These are phyloP conservation scores for Arxiozyma bovina DNA, from an alignment of 1,139 yeast genomes.

Conservation along the genomic window DNA sequence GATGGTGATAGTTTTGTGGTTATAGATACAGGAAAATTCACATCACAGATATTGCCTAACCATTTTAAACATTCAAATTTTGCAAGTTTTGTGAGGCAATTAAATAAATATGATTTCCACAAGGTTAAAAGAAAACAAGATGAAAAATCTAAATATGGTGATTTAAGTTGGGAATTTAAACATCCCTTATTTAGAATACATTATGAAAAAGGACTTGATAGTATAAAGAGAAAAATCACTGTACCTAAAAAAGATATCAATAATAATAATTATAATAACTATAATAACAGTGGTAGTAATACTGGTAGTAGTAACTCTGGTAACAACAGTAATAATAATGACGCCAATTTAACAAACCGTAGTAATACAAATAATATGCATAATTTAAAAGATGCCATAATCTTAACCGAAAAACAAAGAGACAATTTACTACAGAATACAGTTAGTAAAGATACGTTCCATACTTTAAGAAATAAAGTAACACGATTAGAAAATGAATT, in stretches of 20 bases:
- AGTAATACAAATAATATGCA: neutral
- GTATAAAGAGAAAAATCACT: constrained; percentile 40
- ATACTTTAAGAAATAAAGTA: constrained; percentile 24
- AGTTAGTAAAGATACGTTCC: constrained; percentile 22
- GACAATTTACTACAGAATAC: constrained; percentile 17
- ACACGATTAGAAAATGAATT: constrained; percentile 38
- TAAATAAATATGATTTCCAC: constrained; percentile 98
- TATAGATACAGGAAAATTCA: constrained; percentile 79
- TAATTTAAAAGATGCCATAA: neutral
- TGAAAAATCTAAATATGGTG: constrained; percentile 66
- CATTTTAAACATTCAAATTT: constrained; percentile 92
- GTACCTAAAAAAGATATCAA: constrained; percentile 36
- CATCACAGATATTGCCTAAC: constrained; percentile 72
- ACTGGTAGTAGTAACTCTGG: too few relatives aligned
- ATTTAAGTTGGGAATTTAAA: constrained; percentile 87
- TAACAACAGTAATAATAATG: neutral
- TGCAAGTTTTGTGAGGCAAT: constrained; percentile 89
- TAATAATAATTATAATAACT: neutral
- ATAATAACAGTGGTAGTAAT: neutral
- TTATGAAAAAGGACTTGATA: constrained; percentile 26
- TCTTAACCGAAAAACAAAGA: neutral
- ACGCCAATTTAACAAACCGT: neutral
- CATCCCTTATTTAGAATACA: constrained; percentile 79
- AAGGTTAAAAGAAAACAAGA: constrained; percentile 50
- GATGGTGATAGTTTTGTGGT: constrained; percentile 83